Percentiles rank a stretch among this genome's conserved stretches.
These are phyloP conservation scores for Teratosphaeria epicoccoides DNA, from an alignment of 2,329 filamentous ascomycete species.

Conservation along the genomic window DNA sequence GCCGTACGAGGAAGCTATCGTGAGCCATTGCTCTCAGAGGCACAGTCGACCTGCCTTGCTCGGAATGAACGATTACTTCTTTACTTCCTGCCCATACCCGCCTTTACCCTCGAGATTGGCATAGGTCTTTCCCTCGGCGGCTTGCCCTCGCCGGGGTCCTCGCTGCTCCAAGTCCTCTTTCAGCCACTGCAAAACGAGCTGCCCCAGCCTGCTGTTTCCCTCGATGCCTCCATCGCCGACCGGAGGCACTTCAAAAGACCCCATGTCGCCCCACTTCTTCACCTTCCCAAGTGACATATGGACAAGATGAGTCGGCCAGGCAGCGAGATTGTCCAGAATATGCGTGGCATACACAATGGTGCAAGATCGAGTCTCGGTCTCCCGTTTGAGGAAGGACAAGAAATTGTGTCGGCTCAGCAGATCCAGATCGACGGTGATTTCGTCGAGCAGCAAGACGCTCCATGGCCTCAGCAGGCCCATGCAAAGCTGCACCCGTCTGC, in stretches of 20 bases:
- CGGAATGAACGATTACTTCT: constrained; percentile 6
- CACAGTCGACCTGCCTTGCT: not conserved
- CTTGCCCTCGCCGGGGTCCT: constrained; percentile 59
- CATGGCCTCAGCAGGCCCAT: constrained; percentile 92
- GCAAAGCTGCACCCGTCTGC: constrained; percentile 81
- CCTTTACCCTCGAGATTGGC: constrained; percentile 47
- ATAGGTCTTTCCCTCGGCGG: constrained; percentile 56
- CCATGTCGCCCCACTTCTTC: constrained; percentile 72
- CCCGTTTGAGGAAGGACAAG: constrained; percentile 69
- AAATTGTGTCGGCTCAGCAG: constrained; percentile 77
- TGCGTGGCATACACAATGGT: constrained; percentile 97
- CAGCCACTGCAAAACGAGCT: constrained; percentile 82
- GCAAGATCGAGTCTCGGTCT: constrained; percentile 72
- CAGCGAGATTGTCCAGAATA: constrained; percentile 86
- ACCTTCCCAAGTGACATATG: constrained; percentile 88
- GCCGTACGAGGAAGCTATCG: too few relatives aligned
- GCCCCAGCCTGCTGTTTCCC: constrained; percentile 76
- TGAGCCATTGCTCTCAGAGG: too few relatives aligned
- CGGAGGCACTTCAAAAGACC: constrained; percentile 51
- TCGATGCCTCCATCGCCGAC: constrained; percentile 38
- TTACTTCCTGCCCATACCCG: constrained; percentile 52
- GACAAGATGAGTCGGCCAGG: constrained; percentile 90
- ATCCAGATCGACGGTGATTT: constrained; percentile 95
- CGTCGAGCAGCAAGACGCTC: constrained; percentile 82
- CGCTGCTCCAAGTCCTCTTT: constrained; percentile 66